Base-by-base conservation (phyloP, 495 filamentous ascomycete genomes). In the Hypoxylon perforatum region DNA sequence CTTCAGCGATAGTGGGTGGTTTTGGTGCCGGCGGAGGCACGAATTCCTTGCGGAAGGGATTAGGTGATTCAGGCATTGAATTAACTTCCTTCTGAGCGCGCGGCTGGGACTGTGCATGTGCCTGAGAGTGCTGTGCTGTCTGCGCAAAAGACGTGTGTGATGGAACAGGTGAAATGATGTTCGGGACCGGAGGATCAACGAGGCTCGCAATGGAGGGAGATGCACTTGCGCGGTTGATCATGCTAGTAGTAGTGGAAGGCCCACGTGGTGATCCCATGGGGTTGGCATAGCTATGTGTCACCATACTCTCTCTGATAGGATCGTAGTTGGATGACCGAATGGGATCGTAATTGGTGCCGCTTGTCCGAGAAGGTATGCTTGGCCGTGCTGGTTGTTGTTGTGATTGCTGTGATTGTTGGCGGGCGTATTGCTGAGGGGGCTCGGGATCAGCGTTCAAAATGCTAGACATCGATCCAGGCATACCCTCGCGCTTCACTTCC, bases 191-290 rank as follows among this genome's bases (percentile, higher is more conserved):
- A 7, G 91, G 92, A 62, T 97, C 93, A 39, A 97, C 93, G 35
- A 97, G 83, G 74, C 92, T 95, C 17, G 92, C 88, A 62, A 97
- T 97, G 0, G 93, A 92, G 7, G 93, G 92, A 21, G 93, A 96
- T 17, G 91, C 90, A 73, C 91, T 95, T 15, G 92, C 91, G 50
- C 91, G 86, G 71, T 87, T 90, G 39, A 77, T 75, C 57, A 71
- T 69, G 19, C 50, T 45, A 36, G 53, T 77, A 54, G 61, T 81
- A 52, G 78, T 81, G 63, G 74, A 57, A 14, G 81, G 80, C 0
- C 84, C 81, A 12, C 85, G 81, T 15, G 85, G 82, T n/a, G 86
- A 84, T 18, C 80, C 82, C 53, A 84, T 81, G 3, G 85, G 77
- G 38, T 82, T 86, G 38, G 75, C 77, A 33, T 87, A 86, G 23